Base-by-base conservation (phyloP, 768 basidiomycete genomes). In the Pleurotus ostreatus region DNA sequence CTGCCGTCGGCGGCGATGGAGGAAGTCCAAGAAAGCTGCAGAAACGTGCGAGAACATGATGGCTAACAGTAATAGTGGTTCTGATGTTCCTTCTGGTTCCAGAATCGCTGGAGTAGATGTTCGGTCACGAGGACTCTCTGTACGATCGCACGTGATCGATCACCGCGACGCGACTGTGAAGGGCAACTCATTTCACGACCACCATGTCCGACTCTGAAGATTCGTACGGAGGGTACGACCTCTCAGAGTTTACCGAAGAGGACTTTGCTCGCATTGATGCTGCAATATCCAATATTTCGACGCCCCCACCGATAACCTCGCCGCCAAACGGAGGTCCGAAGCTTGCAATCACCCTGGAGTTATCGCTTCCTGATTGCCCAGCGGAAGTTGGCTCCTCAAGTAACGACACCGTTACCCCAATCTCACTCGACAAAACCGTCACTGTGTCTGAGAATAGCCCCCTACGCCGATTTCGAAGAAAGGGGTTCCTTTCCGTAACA, bases 211-310 rank as follows among this genome's bases (percentile, higher is more conserved):
- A 55, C 55, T 60, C 58, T 5, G 68, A 74, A 60, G 74, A 77
- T 59, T 77, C 79, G 59, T 86, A 74, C 60, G 76, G 75, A 16
- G 69, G 62, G 3, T 81, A 71, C 64, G 68, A 81, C 61, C 73
- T 80, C 48, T 75, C 80, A 0, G 80, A 79, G 47, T 81, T 86
- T 58, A 83, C 83, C 0, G 74, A 75, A 22, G 77, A 83, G 30
- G 84, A 88, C 22, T 74, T 86, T 40, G 74, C 71, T 2, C 64
- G 67, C 22, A 71, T 83, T 54, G 84, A 86, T 61, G 74, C 73
- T 25, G 66, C 70, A 25, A 57, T 75, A 26, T 30, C 47, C 22
- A 40, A 34, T 11, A 34, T 34, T 34, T 4, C 30, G 30, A 34
- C 30, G 2, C 30, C 30, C 11, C 30, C 30, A 4, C 30, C 30